phyloP scores from a whole-genome alignment of 495 filamentous ascomycete species.

The Lepraria neglecta region DNA sequence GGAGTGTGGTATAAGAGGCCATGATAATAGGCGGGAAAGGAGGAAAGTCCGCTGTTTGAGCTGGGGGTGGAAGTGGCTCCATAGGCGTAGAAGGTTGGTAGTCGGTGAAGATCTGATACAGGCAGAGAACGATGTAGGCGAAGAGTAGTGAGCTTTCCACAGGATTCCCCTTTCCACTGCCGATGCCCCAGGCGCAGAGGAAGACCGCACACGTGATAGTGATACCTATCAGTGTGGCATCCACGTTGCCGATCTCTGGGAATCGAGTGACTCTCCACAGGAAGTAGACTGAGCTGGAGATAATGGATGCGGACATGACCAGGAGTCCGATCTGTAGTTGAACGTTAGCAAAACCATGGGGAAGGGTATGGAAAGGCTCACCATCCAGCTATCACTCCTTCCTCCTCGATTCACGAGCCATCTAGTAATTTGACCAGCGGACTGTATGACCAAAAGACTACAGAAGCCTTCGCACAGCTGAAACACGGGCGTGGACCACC shows the following conservation, averaged over 20 bases:
- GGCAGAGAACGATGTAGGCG: slow-evolving; percentile 91
- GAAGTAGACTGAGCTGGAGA: slow-evolving; percentile 92
- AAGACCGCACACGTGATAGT: slow-evolving; percentile 88
- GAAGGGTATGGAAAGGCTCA: slow-evolving; percentile 41
- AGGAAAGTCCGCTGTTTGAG: slow-evolving; percentile 72
- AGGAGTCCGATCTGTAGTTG: slow-evolving; percentile 72
- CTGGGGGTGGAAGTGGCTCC: slow-evolving; percentile 47
- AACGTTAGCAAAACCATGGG: neutral
- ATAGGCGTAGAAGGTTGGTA: slow-evolving; percentile 70
- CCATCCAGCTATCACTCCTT: slow-evolving; percentile 94
- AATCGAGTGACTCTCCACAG: slow-evolving; percentile 91
- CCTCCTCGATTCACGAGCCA: slow-evolving; percentile 87
- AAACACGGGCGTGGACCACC: slow-evolving; percentile 92
- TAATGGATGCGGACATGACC: slow-evolving; percentile 78
- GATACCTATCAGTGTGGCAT: slow-evolving; percentile 86
- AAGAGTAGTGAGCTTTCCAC: slow-evolving; percentile 95
- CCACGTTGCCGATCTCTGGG: slow-evolving; percentile 86
- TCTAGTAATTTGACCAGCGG: slow-evolving; percentile 86
- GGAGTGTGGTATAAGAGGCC: slow-evolving; percentile 91
- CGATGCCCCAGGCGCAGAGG: slow-evolving; percentile 88
- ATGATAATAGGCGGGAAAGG: slow-evolving; percentile 94
- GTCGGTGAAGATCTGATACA: slow-evolving; percentile 99
- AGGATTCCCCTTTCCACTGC: slow-evolving; percentile 87
- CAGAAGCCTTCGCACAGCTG: slow-evolving; percentile 95
- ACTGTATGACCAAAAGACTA: slow-evolving; percentile 90